Conservation (phyloP, 2,329 filamentous ascomycete species). For the Graphilbum ipis-grandicollis region DNA sequence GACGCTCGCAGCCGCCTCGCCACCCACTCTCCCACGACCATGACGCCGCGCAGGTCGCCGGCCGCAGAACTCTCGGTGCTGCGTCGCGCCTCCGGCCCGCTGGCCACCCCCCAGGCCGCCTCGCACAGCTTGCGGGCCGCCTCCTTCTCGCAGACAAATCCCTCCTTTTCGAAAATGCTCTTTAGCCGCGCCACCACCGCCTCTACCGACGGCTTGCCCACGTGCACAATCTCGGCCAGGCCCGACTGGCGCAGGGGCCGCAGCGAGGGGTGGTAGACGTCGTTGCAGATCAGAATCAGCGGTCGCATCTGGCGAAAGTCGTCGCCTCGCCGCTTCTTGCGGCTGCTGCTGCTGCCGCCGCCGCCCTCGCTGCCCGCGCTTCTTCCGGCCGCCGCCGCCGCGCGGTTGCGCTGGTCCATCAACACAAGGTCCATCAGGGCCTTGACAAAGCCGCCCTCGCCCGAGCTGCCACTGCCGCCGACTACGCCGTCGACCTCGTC, state of each 20-base stretch:
- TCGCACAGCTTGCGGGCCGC: constrained; percentile 75
- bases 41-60: constrained; percentile 62
- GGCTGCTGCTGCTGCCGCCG: constrained; percentile 5
- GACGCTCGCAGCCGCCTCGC: constrained; percentile 47
- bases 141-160: constrained; percentile 74
- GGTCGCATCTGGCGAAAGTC: constrained; percentile 77
- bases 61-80: constrained; percentile 51
- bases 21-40: constrained; percentile 81
- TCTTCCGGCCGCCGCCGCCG: constrained; percentile 14
- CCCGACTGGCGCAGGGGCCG: constrained; percentile 71
- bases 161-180: constrained; percentile 73
- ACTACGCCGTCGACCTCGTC: constrained; percentile 96
- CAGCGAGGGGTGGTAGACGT: constrained; percentile 83
- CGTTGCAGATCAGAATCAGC: constrained; percentile 89
- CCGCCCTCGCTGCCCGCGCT: too few species aligned
- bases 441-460: constrained; percentile 90
- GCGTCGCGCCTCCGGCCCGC: constrained; percentile 45
- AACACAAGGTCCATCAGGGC: constrained; percentile 81
- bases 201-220: constrained; percentile 75
- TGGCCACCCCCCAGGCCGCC: constrained; percentile 63
- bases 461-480: constrained; percentile 54
- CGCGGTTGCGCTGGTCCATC: constrained; percentile 66
- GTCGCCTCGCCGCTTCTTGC: constrained; percentile 53
- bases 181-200: constrained; percentile 71
- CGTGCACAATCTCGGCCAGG: constrained; percentile 77